Conservation (phyloP, 164 flowering plant species). For the grape (Vitis vinifera) region ASM3070453v1 NC_081809.1:676001-676500, state of each 20-base stretch:
- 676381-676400: constrained; percentile 37
- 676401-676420: constrained; percentile 32
- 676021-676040: no score
- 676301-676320: background rate
- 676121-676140: no score
- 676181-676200: no score
- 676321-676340: constrained; percentile 30
- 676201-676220: background rate
- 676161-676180: no score
- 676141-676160: no score
- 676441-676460: constrained; percentile 24
- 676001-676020: no score
- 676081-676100: no score
- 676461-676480: constrained; percentile 41
- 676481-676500: constrained; percentile 37
- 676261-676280: no score
- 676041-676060: no score
- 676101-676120: no score
- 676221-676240: background rate
- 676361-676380: constrained; percentile 26
- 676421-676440: constrained; percentile 32
- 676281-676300: background rate
- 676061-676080: no score
- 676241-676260: no score
- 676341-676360: constrained; percentile 11